Conservation (phyloP, 768 basidiomycete species). For the Leccinum subgranulosum region DNA sequence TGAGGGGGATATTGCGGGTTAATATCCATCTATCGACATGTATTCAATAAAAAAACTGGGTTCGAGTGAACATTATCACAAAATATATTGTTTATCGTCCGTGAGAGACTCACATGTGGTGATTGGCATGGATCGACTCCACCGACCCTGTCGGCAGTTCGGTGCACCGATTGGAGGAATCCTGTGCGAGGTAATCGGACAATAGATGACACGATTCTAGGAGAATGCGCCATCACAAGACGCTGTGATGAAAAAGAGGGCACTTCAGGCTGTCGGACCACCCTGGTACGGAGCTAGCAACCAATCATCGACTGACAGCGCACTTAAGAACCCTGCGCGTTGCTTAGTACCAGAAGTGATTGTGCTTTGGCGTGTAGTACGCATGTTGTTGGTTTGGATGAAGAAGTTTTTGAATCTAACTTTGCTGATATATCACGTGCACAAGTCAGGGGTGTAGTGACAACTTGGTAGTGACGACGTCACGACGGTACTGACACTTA, state of each 20-base stretch:
- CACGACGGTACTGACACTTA: neutral
- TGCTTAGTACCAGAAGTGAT: neutral
- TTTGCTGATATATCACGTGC: slow-evolving; percentile 10
- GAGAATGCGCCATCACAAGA: neutral
- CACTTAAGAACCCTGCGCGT: no score
- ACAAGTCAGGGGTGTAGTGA: neutral
- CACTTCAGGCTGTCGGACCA: neutral
- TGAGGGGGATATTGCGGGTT: neutral
- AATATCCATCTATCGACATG: neutral
- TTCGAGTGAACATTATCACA: neutral
- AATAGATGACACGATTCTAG: neutral
- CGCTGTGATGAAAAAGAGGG: neutral
- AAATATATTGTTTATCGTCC: neutral
- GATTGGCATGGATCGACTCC: slow-evolving; percentile 4
- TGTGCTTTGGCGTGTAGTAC: neutral
- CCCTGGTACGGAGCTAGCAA: neutral
- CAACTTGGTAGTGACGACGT: no score
- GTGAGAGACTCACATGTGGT: neutral
- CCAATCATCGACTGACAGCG: neutral
- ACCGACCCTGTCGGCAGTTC: slow-evolving; percentile 8
- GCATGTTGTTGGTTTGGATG: neutral
- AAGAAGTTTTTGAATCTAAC: neutral
- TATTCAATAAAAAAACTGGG: neutral
- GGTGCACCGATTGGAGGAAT: neutral
- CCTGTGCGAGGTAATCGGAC: neutral